These are phyloP conservation scores for Rhodotorula paludigena DNA, from an alignment of 768 basidiomycete genomes.

Conservation along the genomic window DNA sequence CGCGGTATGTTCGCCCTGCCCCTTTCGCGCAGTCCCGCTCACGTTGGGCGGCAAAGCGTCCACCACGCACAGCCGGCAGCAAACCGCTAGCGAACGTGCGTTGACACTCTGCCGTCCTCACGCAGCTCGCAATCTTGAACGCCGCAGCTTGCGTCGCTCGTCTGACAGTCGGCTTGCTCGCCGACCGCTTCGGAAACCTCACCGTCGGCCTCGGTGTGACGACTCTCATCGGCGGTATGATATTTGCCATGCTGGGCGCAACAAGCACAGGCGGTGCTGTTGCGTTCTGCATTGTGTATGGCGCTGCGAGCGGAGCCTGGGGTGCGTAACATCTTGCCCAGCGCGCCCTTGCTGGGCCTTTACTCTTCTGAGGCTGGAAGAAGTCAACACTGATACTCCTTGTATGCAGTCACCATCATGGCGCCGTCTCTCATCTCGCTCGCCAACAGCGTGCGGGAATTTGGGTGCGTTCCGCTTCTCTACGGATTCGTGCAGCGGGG, in stretches of 20 bases:
- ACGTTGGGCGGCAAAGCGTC: too few relatives aligned
- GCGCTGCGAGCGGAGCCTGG: conserved; percentile 1
- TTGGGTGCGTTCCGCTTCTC: background rate
- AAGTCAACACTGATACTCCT: background rate
- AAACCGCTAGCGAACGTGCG: too few relatives aligned
- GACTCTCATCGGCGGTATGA: background rate
- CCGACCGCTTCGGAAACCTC: conserved; percentile 11
- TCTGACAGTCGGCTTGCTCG: background rate
- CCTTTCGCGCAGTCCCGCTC: background rate
- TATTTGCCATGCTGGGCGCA: conserved; percentile 23
- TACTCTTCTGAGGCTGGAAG: too few relatives aligned
- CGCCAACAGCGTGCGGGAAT: background rate
- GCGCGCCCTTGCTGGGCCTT: too few relatives aligned
- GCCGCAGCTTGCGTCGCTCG: conserved; percentile 1
- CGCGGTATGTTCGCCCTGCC: background rate
- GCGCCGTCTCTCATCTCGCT: conserved; percentile 4
- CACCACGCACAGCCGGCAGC: too few relatives aligned
- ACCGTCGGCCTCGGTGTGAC: conserved; percentile 4
- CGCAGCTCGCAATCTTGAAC: conserved; percentile 17
- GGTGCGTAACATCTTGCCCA: background rate
- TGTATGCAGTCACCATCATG: background rate
- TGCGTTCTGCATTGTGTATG: conserved; percentile 21
- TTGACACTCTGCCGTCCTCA: background rate
- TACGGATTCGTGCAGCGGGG: too few relatives aligned
- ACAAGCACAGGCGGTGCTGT: conserved; percentile 2